Evolutionary conservation across 1,284 basidiomycete species (phyloP), one percentile per base, ranked within the genome.

Genomic region (Neolentinus lepideus): DNA sequence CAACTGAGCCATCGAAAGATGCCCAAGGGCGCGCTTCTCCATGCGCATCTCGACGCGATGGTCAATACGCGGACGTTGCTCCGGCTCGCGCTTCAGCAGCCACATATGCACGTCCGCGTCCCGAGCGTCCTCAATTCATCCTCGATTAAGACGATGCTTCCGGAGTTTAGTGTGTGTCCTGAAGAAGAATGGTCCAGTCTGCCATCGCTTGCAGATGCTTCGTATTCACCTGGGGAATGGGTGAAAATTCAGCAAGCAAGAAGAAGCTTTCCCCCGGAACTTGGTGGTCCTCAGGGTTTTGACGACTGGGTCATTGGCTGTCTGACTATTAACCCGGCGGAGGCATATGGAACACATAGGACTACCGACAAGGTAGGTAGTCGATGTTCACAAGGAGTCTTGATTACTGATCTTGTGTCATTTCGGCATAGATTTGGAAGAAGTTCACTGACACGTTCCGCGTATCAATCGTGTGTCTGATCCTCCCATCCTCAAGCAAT

Each of bases 21-120:
- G 84, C 87, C 87, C 11, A 90, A 90, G 67, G 88, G 88, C 48
- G 85, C 76, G 0, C 72, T 89, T 3, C 71, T 90, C n/a, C 88
- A 90, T 63, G 80, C 75, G 0, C 88, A 90, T 63, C 72, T 89
- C 9, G 86, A 88, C 61, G 80, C 84, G 12, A 87, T 80, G 1
- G 85, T 88, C 35, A 78, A 85, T 56, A 74, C 72, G 1, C 64
- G 70, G 11, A 70, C 74, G 31, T 69, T 89, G 2, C 68, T 85
- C 12, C 65, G 72, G 27, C 68, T 82, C 14, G 84, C 84, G 2
- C 65, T 85, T n/a, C 68, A 77, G 52, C 72, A 88, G 26, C 75
- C 79, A 1, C 74, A 75, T 8, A 72, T 89, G n/a, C 83, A 88
- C 65, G 75, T 89, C 52, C 74, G 80, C 27, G 67, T 75, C 8